Conservation (phyloP, 805 yeast genomes). For the Candida sanyiensis region DNA sequence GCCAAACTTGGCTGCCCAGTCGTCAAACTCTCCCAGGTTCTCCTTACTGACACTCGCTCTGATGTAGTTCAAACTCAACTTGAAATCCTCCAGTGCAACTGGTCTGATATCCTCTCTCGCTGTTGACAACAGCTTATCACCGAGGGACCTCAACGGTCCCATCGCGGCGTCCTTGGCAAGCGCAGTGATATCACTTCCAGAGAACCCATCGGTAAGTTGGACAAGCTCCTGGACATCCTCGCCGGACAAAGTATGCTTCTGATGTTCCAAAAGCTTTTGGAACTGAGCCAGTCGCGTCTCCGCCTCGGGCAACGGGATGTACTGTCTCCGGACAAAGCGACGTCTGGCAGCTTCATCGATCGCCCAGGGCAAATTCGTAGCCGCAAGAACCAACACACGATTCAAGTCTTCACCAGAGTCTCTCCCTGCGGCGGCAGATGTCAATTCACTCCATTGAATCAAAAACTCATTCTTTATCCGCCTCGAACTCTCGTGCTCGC, state of each 20-base stretch:
- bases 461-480: constrained; percentile 90
- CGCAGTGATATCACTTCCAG: constrained; percentile 93
- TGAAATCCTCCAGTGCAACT: constrained; percentile 69
- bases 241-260: constrained; percentile 58
- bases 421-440: constrained; percentile 73
- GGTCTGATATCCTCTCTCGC: constrained; percentile 78
- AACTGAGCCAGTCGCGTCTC: constrained; percentile 78
- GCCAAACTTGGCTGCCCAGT: constrained; percentile 86
- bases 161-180: constrained; percentile 96
- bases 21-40: constrained; percentile 72
- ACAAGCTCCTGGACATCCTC: constrained; percentile 59
- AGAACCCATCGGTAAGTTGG: constrained; percentile 71
- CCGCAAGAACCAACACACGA: constrained; percentile 86
- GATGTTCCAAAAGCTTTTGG: constrained; percentile 60
- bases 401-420: constrained; percentile 31
- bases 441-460: constrained; percentile 91
- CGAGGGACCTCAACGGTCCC: constrained; percentile 91
- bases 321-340: constrained; percentile 86
- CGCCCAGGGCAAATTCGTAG: constrained; percentile 96
- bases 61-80: constrained; percentile 64
- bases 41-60: constrained; percentile 85
- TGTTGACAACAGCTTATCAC: constrained; percentile 69
- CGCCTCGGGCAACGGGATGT: constrained; percentile 88
- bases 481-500: constrained; percentile 84
- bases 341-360: constrained; percentile 97